A percentile compares a stretch with the other conserved stretches of the same genome.
Conservation (phyloP, 768 basidiomycete species). For the Mycena albidolilacea region DNA sequence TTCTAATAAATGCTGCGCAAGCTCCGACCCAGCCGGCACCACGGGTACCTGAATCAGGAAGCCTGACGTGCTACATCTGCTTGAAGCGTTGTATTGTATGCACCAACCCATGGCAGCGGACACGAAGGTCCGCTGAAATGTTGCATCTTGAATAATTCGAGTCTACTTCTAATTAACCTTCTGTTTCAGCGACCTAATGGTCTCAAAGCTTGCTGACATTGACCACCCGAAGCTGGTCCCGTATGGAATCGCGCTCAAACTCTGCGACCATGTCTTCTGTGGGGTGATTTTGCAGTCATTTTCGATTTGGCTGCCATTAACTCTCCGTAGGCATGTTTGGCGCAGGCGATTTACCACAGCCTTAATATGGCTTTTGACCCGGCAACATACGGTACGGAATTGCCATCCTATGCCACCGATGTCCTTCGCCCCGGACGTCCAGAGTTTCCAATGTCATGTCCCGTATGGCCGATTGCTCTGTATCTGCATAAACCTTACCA, state of each 20-base stretch:
- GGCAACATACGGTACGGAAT: constrained; percentile 31
- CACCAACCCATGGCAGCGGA: constrained; percentile 37
- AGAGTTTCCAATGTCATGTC: constrained; percentile 39
- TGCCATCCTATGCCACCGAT: constrained; percentile 21
- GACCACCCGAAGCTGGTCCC: not conserved
- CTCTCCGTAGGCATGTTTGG: constrained; percentile 38
- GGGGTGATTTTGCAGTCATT: constrained; percentile 25
- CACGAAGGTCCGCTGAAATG: constrained; percentile 11
- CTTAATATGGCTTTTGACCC: constrained; percentile 41
- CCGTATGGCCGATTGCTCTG: constrained; percentile 18
- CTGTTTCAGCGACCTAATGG: constrained; percentile 16
- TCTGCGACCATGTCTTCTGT: constrained; percentile 39
- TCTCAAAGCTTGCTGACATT: constrained; percentile 1
- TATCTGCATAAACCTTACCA: not conserved
- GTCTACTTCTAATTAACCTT: not conserved
- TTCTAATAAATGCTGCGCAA: not conserved
- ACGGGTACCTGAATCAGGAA: not conserved
- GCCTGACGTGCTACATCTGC: constrained; percentile 25
- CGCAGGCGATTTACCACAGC: constrained; percentile 38
- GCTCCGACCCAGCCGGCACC: constrained; percentile 12
- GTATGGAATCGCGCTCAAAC: constrained; percentile 28
- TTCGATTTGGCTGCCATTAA: not conserved
- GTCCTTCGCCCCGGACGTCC: constrained; percentile 8
- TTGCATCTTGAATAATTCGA: too few species aligned
- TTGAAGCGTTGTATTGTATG: constrained; percentile 8